These are phyloP conservation scores for Gossypium mustelinum DNA, from an alignment of 345 rosid genomes.

Conservation along the genomic window DNA sequence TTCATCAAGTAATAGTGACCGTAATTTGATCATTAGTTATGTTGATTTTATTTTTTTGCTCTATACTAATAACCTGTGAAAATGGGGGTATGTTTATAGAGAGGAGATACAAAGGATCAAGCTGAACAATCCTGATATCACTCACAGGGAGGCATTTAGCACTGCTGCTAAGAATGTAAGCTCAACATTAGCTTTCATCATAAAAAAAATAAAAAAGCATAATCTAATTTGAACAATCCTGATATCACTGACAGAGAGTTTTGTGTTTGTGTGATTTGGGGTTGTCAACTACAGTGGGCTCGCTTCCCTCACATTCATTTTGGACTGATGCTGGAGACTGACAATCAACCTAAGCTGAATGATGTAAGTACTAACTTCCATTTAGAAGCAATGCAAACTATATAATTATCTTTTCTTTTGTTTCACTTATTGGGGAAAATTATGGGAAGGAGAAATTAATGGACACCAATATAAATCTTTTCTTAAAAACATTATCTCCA, in stretches of 20 bases:
- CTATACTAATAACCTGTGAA: background rate
- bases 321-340: constrained; percentile 23
- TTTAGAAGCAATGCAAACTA: background rate
- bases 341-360: constrained; percentile 11
- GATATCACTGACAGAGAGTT: background rate
- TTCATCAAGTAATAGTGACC: constrained; percentile 21
- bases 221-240: background rate
- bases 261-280: background rate
- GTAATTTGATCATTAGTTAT: background rate
- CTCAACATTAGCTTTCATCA: background rate
- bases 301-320: constrained; percentile 24
- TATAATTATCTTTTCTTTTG: background rate
- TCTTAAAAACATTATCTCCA: too few relatives aligned
- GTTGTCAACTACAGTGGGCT: constrained; percentile 16
- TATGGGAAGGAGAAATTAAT: too few relatives aligned
- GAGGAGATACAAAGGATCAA: constrained; percentile 70
- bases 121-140: constrained; percentile 57
- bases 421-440: background rate
- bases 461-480: too few relatives aligned
- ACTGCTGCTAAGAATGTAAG: constrained; percentile 68
- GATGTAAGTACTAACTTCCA: constrained; percentile 12
- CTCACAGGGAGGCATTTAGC: constrained; percentile 67
- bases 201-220: background rate
- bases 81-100: constrained; percentile 21
- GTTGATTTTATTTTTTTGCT: background rate